Evolutionary conservation across 148 eudicot genomes (phyloP).

Genomic region (Chenopodium quinoa): DNA sequence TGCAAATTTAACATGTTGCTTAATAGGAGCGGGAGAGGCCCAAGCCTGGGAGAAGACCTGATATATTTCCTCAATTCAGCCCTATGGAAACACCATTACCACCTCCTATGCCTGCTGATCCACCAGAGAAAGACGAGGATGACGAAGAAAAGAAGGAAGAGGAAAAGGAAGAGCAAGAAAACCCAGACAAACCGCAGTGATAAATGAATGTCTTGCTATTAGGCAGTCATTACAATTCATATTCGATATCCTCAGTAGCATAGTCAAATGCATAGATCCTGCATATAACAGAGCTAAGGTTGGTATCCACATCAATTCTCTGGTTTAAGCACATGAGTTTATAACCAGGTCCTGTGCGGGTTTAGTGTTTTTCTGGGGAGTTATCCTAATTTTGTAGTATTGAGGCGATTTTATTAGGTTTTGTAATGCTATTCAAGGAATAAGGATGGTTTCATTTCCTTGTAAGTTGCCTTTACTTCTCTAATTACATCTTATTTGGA

Average conservation of each 20-base stretch:
- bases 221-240: not conserved
- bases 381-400: slow-evolving; percentile 24
- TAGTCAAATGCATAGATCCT: not conserved
- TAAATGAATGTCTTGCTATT: not conserved
- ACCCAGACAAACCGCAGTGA: slow-evolving; percentile 33
- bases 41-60: slow-evolving; percentile 78
- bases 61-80: slow-evolving; percentile 83
- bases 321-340: not conserved
- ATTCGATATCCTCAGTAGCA: not conserved
- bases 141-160: slow-evolving; percentile 61
- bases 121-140: slow-evolving; percentile 78
- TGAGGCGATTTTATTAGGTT: slow-evolving; percentile 13
- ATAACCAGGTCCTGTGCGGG: not conserved
- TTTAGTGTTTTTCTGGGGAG: not conserved
- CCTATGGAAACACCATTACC: slow-evolving; percentile 98
- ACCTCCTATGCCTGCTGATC: slow-evolving; percentile 85
- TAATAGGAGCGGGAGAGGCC: slow-evolving; percentile 89
- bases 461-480: not conserved
- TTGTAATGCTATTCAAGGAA: slow-evolving; percentile 5
- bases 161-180: slow-evolving; percentile 46
- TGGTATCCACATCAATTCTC: too few relatives aligned
- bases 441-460: slow-evolving; percentile 6
- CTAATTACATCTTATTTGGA: not conserved
- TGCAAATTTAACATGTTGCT: not conserved
- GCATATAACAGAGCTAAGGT: not conserved